Percentiles rank a stretch among this genome's conserved stretches.
phyloP scores from a whole-genome alignment of 1,284 basidiomycete genomes.

The Apiotrichum akiyoshidainum region DNA sequence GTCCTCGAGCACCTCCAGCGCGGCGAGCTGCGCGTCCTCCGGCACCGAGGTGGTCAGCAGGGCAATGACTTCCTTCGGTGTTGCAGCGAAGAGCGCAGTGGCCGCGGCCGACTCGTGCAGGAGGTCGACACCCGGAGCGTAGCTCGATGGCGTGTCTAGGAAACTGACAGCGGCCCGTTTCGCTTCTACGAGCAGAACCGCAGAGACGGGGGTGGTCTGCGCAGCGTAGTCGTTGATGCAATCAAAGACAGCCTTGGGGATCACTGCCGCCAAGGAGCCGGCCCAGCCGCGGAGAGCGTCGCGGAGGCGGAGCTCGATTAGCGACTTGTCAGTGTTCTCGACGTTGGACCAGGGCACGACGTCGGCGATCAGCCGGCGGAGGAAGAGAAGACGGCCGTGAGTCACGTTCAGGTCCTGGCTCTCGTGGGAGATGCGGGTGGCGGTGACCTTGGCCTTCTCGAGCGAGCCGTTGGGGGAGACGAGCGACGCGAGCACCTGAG shows the following conservation, averaged over 20 bases:
- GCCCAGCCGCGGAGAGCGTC: slow-evolving; percentile 8
- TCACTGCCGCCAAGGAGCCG: slow-evolving; percentile 8
- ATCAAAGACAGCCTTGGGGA: slow-evolving; percentile 19
- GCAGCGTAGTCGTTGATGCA: slow-evolving; percentile 21
- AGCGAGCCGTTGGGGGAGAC: slow-evolving; percentile 27
- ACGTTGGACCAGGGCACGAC: slow-evolving; percentile 29
- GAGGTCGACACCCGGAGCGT: slow-evolving; percentile 13
- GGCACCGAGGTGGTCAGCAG: slow-evolving; percentile 8
- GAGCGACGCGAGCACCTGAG: slow-evolving; percentile 44
- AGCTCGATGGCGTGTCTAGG: slow-evolving; percentile 6
- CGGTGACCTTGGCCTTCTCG: slow-evolving; percentile 18
- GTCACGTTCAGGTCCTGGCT: slow-evolving; percentile 25
- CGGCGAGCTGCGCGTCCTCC: slow-evolving; percentile 17
- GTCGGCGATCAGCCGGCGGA: slow-evolving; percentile 30
- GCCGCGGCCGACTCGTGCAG: slow-evolving; percentile 15
- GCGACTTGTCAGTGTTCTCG: not conserved
- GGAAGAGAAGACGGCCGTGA: slow-evolving; percentile 38
- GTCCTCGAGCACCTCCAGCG: slow-evolving; percentile 4
- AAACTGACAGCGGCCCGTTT: not conserved
- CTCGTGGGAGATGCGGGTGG: slow-evolving; percentile 9
- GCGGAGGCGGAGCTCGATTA: slow-evolving; percentile 18
- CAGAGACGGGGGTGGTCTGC: not conserved
- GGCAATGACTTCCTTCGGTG: slow-evolving; percentile 1
- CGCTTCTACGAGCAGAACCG: not conserved
- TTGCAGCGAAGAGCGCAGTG: not conserved